These are phyloP conservation scores for Calonectria pseudoreteaudii DNA, from an alignment of 2,329 filamentous ascomycete genomes.

Conservation along the genomic window DNA sequence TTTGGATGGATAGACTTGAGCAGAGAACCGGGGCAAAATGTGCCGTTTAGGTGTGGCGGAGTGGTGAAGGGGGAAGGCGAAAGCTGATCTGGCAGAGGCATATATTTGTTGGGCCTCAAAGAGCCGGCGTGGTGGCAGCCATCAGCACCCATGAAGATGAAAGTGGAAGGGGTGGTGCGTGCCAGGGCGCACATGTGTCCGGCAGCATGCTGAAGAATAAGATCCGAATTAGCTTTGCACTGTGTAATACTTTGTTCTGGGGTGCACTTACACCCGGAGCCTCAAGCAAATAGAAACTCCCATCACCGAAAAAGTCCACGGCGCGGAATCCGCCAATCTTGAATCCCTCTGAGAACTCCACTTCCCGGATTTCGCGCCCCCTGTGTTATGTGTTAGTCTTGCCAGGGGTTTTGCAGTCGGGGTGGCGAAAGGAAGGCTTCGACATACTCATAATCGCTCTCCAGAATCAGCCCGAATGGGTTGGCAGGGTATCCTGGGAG, in stretches of 20 bases:
- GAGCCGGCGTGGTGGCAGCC: not conserved
- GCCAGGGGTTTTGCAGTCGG: not conserved
- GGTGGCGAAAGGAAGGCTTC: not conserved
- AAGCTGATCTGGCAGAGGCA: not conserved
- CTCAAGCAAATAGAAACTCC: conserved; percentile 15
- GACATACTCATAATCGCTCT: not conserved
- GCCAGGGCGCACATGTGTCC: conserved; percentile 14
- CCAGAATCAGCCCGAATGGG: not conserved
- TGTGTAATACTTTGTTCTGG: too few species aligned
- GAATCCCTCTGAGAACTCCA: not conserved
- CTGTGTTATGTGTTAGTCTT: not conserved
- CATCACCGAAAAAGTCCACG: conserved; percentile 7
- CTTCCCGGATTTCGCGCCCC: not conserved
- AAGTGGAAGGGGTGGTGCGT: conserved; percentile 4
- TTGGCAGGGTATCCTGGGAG: not conserved
- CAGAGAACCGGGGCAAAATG: not conserved
- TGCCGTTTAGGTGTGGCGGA: not conserved
- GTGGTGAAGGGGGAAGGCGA: not conserved
- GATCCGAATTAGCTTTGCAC: not conserved
- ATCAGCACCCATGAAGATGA: conserved; percentile 10
- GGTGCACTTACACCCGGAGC: not conserved
- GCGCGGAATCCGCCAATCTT: not conserved
- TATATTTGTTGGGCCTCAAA: not conserved
- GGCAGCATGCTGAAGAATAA: not conserved
- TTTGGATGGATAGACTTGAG: conserved; percentile 1